Conservation (phyloP, 2,329 filamentous ascomycete species). For the Neonectria ditissima region DNA sequence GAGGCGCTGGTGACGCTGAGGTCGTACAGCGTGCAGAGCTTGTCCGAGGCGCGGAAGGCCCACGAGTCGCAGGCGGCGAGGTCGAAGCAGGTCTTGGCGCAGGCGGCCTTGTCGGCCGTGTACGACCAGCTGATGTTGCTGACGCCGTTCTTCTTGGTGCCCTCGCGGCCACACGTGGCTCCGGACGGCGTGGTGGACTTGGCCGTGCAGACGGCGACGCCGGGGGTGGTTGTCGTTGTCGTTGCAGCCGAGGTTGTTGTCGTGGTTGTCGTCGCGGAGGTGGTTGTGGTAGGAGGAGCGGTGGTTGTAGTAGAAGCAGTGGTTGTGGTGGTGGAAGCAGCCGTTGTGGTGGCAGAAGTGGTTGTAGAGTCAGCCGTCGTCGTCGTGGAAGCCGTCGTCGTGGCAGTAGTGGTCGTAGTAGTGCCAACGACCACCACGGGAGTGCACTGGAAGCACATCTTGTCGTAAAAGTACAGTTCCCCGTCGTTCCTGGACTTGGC, state of each 20-base stretch:
- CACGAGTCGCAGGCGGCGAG: neutral
- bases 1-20: neutral
- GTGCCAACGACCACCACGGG: too few species aligned
- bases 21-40: neutral
- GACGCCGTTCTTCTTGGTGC: slow-evolving; percentile 4
- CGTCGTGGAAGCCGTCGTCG: too few species aligned
- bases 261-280: neutral
- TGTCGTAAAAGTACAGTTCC: neutral
- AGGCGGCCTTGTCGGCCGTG: neutral
- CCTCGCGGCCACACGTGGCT: neutral
- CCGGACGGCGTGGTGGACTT: neutral
- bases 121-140: neutral
- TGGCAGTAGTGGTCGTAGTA: neutral
- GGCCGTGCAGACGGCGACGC: neutral
- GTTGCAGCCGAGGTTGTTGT: too few species aligned
- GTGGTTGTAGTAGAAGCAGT: too few species aligned
- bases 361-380: too few species aligned
- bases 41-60: neutral
- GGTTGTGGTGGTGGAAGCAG: too few species aligned
- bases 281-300: too few species aligned
- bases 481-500: neutral
- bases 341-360: too few species aligned
- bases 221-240: neutral
- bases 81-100: neutral
- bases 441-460: neutral